Percentiles rank a stretch among this genome's conserved stretches.
phyloP scores from a whole-genome alignment of 306 rosid species.

The Quercus engelmannii region DNA sequence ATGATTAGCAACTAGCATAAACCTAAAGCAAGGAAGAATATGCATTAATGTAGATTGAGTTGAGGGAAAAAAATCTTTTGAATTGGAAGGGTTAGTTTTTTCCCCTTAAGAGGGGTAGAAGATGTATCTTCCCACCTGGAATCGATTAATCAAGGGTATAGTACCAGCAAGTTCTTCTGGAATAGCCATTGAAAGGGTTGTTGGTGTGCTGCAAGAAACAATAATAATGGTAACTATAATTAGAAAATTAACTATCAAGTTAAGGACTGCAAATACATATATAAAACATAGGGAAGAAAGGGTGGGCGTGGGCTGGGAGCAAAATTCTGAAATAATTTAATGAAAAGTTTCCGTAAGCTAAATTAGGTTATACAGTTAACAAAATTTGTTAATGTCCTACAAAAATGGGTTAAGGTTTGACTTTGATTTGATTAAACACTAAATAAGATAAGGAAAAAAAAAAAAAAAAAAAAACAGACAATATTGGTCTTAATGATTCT shows the following conservation, averaged over 20 bases:
- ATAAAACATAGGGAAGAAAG: too few species aligned
- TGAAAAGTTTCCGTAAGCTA: too few species aligned
- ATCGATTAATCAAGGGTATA: constrained; percentile 80
- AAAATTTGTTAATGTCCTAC: too few species aligned
- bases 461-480: too few species aligned
- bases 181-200: constrained; percentile 61
- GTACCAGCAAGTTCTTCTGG: constrained; percentile 92
- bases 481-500: too few species aligned
- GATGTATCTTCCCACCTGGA: constrained; percentile 45
- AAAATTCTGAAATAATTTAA: too few species aligned
- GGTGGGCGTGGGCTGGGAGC: too few species aligned
- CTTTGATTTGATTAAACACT: too few species aligned
- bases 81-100: neutral
- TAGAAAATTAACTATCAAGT: neutral
- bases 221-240: neutral
- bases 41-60: neutral
- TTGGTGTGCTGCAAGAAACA: constrained; percentile 63
- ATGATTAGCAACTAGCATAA: constrained; percentile 3
- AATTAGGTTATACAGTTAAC: too few species aligned
- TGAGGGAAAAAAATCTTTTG: neutral
- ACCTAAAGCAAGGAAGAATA: constrained; percentile 5
- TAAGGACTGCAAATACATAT: neutral
- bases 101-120: neutral
- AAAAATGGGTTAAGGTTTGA: too few species aligned
- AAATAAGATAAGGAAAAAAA: too few species aligned